Evolutionary conservation across 805 yeast species (phyloP), one percentile per base, ranked within the genome.

Genomic region (Pichia thaimueangensis): DNA sequence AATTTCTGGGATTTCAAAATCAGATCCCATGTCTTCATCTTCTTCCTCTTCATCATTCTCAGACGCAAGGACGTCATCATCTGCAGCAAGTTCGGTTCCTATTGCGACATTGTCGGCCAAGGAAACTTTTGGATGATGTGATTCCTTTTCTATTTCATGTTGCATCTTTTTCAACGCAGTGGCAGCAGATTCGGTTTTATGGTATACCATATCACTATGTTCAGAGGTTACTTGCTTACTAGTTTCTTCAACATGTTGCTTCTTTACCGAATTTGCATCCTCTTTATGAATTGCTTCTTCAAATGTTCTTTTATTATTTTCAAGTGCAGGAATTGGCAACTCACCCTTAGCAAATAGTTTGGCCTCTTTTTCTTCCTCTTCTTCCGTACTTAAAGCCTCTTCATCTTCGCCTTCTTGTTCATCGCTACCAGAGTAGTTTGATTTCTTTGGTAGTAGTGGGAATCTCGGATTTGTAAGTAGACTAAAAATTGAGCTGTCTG

Each of bases 401-500:
- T 49, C 53, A 19, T 46, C 47, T 17, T 47, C 47, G 5, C 22
- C 28, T 33, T 42, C 46, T 9, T 8, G 6, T 2, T 25, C 29
- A 11, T 2, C 13, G 11, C 34, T 42, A 9, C 20, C 21, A 0
- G 21, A 23, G 17, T 34, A 36, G 13, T 39, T 28, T 10, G 19
- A 6, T 15, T 47, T 42, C 22, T 39, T 45, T 10, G 62, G 54
- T 12, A 61, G 41, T n/a, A 60, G 34, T 3, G 96, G 95, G 51
- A 86, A 74, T 53, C 93, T 69, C 32, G 96, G 95, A 53, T 83
- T 82, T 41, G 76, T 71, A 51, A 86, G 68, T 1, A 82, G 67
- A 54, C 85, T 76, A 32, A 80, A 57, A 17, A 74, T 56, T 8
- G 68, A 72, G 53, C 78, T 76, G 32, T 65, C 59, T 12, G 70